A percentile compares a stretch with the other conserved stretches of the same genome.
Evolutionary conservation across 1,284 basidiomycete genomes (phyloP).

Genomic region (Cutaneotrichosporon sp.): DNA sequence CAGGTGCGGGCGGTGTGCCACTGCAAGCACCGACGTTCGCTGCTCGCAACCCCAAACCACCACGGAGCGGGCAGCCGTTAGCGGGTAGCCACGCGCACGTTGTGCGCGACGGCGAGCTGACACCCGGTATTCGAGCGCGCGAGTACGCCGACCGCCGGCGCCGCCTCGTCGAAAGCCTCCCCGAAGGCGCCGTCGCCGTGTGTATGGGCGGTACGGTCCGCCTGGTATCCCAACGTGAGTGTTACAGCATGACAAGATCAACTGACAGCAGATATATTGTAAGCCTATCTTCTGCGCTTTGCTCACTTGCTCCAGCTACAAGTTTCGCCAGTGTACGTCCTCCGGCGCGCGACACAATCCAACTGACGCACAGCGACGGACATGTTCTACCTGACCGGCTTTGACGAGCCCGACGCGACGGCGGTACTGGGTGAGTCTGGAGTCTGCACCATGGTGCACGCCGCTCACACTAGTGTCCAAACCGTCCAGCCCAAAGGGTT

Average conservation of each 20-base stretch:
- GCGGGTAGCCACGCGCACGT: slow-evolving; percentile 73
- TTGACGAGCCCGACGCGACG: slow-evolving; percentile 87
- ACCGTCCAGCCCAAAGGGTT: slow-evolving; percentile 64
- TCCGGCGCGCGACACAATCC: background rate
- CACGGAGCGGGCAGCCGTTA: slow-evolving; percentile 69
- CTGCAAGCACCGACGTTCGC: no score
- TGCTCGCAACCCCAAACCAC: slow-evolving; percentile 53
- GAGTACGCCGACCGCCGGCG: slow-evolving; percentile 79
- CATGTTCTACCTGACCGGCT: slow-evolving; percentile 92
- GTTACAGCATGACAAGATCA: no score
- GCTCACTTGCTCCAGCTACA: slow-evolving; percentile 62
- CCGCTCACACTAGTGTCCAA: slow-evolving; percentile 26
- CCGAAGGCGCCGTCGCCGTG: slow-evolving; percentile 71
- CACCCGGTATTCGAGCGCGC: slow-evolving; percentile 70
- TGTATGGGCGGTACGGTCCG: slow-evolving; percentile 74
- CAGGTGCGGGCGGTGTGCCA: no score
- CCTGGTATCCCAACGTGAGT: slow-evolving; percentile 80
- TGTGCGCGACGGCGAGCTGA: slow-evolving; percentile 64
- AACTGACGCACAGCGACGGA: slow-evolving; percentile 58
- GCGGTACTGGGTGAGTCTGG: slow-evolving; percentile 62
- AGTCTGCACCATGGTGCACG: background rate
- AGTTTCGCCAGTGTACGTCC: slow-evolving; percentile 69
- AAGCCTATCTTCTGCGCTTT: slow-evolving; percentile 24
- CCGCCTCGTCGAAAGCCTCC: slow-evolving; percentile 69
- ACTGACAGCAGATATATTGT: slow-evolving; percentile 54